Evolutionary conservation across 768 basidiomycete species (phyloP).

Genomic region (Leccinellum rugosiceps): DNA sequence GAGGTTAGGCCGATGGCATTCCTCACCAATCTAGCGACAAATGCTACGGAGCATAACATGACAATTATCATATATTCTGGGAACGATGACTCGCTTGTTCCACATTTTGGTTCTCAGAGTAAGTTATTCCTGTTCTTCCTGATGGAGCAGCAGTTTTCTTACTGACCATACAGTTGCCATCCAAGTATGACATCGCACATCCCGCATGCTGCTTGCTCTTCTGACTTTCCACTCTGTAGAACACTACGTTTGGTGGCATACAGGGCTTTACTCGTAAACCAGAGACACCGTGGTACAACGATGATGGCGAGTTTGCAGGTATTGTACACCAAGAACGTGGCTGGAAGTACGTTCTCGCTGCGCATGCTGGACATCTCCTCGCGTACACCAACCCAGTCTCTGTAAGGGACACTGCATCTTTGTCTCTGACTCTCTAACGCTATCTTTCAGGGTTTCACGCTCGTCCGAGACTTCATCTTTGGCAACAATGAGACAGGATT

Average conservation of each 20-base stretch:
- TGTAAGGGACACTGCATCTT: conserved; percentile 39
- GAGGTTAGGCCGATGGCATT: conserved; percentile 55
- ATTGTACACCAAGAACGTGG: conserved; percentile 75
- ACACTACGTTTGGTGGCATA: conserved; percentile 77
- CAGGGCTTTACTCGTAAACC: conserved; percentile 79
- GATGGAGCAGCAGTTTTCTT: not conserved
- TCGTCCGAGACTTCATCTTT: conserved; percentile 63
- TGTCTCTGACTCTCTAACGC: not conserved
- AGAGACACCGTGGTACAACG: conserved; percentile 61
- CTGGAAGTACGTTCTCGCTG: conserved; percentile 43
- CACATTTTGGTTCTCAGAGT: conserved; percentile 65
- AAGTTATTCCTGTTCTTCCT: conserved; percentile 8
- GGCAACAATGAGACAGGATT: conserved; percentile 59
- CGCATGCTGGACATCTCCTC: conserved; percentile 38
- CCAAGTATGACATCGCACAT: conserved; percentile 42
- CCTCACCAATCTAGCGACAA: conserved; percentile 61
- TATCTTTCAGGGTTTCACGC: conserved; percentile 47
- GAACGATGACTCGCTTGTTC: conserved; percentile 62
- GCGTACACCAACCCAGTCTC: conserved; percentile 32
- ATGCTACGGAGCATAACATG: conserved; percentile 48
- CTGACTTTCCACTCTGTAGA: conserved; percentile 36
- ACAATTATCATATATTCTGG: conserved; percentile 61
- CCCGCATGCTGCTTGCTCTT: not conserved
- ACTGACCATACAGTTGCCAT: conserved; percentile 43
- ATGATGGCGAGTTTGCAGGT: conserved; percentile 54